These are phyloP conservation scores for Apophysomyces sp. DNA, from an alignment of 371 early-diverging fungal genomes.

Conservation along the genomic window DNA sequence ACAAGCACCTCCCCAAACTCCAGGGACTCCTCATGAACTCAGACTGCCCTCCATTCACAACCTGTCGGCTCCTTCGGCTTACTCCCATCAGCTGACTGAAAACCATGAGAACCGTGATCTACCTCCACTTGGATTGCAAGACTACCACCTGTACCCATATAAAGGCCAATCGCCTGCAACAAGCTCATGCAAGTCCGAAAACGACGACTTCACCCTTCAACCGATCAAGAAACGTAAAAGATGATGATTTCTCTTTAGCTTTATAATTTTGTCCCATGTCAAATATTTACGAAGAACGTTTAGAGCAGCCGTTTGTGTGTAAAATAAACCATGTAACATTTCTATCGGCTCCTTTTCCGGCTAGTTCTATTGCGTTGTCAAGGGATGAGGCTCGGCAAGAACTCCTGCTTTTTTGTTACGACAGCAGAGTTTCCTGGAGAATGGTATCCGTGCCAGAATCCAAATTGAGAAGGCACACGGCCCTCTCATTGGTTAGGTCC, in stretches of 20 bases:
- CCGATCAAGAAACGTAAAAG: slow-evolving; percentile 27
- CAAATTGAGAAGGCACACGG: background rate
- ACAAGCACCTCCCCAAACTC: slow-evolving; percentile 5
- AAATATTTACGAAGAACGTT: slow-evolving; percentile 2
- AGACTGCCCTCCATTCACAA: slow-evolving; percentile 38
- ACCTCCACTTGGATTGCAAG: slow-evolving; percentile 24
- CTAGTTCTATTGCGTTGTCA: background rate
- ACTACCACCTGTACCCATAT: slow-evolving; percentile 18
- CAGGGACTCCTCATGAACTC: slow-evolving; percentile 13
- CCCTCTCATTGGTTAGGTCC: background rate
- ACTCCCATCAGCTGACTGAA: slow-evolving; percentile 16
- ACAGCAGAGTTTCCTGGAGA: background rate
- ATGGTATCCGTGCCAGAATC: background rate
- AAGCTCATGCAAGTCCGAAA: slow-evolving; percentile 5
- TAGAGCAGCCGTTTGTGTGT: slow-evolving; percentile 3
- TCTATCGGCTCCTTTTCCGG: slow-evolving; percentile 1
- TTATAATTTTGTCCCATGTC: slow-evolving; percentile 5
- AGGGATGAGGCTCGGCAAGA: slow-evolving; percentile 3
- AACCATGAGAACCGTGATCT: slow-evolving; percentile 18
- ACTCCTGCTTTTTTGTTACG: background rate
- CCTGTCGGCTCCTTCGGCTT: slow-evolving; percentile 27
- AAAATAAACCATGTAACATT: slow-evolving; percentile 3
- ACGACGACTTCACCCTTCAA: slow-evolving; percentile 12
- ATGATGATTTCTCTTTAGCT: slow-evolving; percentile 6
- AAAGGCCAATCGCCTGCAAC: slow-evolving; percentile 4